Percentiles rank a stretch among this genome's conserved stretches.
These are phyloP conservation scores for Talaromyces rugulosus DNA, from an alignment of 2,329 filamentous ascomycete species.

Conservation along the genomic window DNA sequence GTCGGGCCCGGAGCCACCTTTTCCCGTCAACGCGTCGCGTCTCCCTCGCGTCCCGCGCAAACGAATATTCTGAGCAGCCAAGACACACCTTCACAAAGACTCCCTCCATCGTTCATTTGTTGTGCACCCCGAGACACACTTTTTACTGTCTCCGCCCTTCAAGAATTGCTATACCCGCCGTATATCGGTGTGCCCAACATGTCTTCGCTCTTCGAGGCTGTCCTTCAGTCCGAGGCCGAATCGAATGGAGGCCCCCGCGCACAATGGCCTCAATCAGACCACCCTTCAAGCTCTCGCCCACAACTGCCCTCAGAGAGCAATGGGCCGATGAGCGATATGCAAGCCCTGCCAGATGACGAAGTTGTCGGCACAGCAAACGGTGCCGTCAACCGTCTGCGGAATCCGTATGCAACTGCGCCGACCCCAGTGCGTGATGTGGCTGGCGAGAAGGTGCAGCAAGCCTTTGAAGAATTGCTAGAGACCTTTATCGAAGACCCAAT, in stretches of 20 bases:
- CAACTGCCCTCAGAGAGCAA: conserved; percentile 49
- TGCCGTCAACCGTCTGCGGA: conserved; percentile 44
- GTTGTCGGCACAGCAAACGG: conserved; percentile 50
- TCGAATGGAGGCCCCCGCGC: conserved; percentile 28
- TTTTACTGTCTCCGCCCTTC: not conserved
- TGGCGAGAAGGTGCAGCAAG: conserved; percentile 58
- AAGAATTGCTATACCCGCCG: not conserved
- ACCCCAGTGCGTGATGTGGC: conserved; percentile 58
- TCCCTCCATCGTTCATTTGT: not conserved
- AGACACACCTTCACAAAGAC: conserved; percentile 13
- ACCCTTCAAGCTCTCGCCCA: conserved; percentile 52
- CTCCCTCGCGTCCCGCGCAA: conserved; percentile 22
- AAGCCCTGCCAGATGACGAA: conserved; percentile 59
- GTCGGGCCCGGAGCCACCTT: conserved; percentile 18
- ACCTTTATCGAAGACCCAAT: conserved; percentile 55
- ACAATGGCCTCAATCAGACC: conserved; percentile 30
- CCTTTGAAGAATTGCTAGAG: conserved; percentile 63
- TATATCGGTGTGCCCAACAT: conserved; percentile 26
- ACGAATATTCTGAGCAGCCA: conserved; percentile 11
- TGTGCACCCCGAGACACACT: not conserved
- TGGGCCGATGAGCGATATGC: conserved; percentile 52
- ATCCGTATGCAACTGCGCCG: conserved; percentile 50
- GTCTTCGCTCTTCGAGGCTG: conserved; percentile 40
- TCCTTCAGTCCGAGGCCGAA: conserved; percentile 39
- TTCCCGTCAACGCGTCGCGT: conserved; percentile 19